Percentiles rank a stretch among this genome's conserved stretches.
Conservation (phyloP, 116 monocot genomes). For the Thalassia testudinum region DNA sequence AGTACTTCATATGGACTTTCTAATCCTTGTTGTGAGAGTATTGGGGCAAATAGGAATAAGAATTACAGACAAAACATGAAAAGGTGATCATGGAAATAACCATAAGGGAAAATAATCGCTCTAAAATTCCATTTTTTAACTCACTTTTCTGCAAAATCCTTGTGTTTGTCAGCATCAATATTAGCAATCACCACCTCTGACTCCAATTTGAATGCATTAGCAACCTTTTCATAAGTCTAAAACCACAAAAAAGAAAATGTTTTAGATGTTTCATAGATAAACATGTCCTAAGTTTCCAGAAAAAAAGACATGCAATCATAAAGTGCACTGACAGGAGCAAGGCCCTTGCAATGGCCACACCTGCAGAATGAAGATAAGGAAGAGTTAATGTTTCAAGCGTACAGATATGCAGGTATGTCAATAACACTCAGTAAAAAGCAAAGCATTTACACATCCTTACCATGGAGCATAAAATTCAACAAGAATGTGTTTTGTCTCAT, state of each 20-base stretch:
- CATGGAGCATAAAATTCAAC: slow-evolving; percentile 36
- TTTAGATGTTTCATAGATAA: background rate
- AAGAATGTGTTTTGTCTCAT: slow-evolving; percentile 25
- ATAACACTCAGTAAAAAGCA: background rate
- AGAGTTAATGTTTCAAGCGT: too few species aligned
- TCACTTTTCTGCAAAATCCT: slow-evolving; percentile 88
- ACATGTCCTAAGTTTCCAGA: background rate
- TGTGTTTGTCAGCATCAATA: slow-evolving; percentile 87
- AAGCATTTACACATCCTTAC: slow-evolving; percentile 4
- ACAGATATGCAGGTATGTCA: too few species aligned
- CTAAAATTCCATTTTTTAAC: too few species aligned
- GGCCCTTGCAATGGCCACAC: slow-evolving; percentile 63
- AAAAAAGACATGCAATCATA: background rate
- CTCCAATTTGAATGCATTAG: slow-evolving; percentile 55
- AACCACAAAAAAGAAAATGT: slow-evolving; percentile 1
- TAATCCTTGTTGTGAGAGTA: too few species aligned
- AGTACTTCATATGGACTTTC: too few species aligned
- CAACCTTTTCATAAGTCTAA: slow-evolving; percentile 82
- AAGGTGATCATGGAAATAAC: too few species aligned
- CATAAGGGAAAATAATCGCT: too few species aligned
- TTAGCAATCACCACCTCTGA: slow-evolving; percentile 82
- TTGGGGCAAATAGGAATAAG: too few species aligned
- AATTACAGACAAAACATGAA: too few species aligned
- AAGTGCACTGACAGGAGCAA: slow-evolving; percentile 44
- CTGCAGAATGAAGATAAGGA: slow-evolving; percentile 13